phyloP scores from a whole-genome alignment of 345 rosid species.

The Tarenaya hassleriana region DNA sequence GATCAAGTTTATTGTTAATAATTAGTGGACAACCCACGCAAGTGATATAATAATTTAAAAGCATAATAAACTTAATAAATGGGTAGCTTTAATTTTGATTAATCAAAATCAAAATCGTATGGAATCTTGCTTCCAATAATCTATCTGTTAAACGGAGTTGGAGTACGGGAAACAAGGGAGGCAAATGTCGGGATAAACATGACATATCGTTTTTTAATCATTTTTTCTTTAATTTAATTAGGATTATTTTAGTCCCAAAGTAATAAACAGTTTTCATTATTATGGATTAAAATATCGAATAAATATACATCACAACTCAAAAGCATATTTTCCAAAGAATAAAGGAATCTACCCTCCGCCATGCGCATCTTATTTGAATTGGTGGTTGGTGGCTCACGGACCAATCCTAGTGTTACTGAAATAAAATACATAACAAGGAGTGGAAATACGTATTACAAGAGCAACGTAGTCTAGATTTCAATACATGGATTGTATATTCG shows the following conservation, averaged over 20 bases:
- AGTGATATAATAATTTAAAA: background rate
- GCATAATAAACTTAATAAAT: slow-evolving; percentile 17
- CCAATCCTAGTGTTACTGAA: too few species aligned
- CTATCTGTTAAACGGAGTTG: slow-evolving; percentile 28
- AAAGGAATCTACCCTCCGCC: slow-evolving; percentile 21
- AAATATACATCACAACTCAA: slow-evolving; percentile 26
- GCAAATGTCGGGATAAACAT: slow-evolving; percentile 34
- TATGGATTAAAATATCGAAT: slow-evolving; percentile 11
- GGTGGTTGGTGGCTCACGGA: too few species aligned
- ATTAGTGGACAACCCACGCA: slow-evolving; percentile 10
- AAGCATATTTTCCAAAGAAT: slow-evolving; percentile 31
- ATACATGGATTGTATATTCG: too few species aligned
- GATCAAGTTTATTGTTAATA: slow-evolving; percentile 8
- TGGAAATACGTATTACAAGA: slow-evolving; percentile 24
- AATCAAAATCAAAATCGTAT: slow-evolving; percentile 25
- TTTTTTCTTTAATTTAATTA: slow-evolving; percentile 17
- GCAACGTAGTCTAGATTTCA: too few species aligned
- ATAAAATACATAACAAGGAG: slow-evolving; percentile 13
- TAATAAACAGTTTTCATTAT: slow-evolving; percentile 10
- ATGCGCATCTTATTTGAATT: slow-evolving; percentile 27
- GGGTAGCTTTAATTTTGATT: slow-evolving; percentile 11
- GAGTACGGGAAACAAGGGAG: slow-evolving; percentile 34
- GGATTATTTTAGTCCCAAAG: slow-evolving; percentile 5
- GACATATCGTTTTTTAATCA: slow-evolving; percentile 28
- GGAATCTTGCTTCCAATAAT: slow-evolving; percentile 26